Base-by-base conservation (phyloP, 2,329 filamentous ascomycete species). In the Neonectria coccinea region DNA sequence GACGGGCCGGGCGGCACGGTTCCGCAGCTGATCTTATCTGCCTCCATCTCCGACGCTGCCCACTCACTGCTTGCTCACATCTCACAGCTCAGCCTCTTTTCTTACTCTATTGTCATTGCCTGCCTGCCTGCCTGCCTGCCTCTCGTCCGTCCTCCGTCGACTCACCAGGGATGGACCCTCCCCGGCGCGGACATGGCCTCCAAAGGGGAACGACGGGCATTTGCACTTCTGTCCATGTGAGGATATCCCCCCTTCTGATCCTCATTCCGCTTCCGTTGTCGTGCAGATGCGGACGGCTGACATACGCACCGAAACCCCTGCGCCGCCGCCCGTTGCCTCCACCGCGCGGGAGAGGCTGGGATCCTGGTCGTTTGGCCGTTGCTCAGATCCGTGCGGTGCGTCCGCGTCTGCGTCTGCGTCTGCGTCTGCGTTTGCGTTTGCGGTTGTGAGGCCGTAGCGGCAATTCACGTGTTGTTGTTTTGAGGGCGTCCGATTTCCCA, bases 261-360 rank as follows among this genome's bases (percentile, higher is more conserved):
- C 56, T 45, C 50, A 57, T 59, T 67, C 64, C 62, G 20, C 45
- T 63, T 62, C 47, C 44, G 69, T 64, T 22, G 59, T 65, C 63
- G 63, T 71, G 67, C 68, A 66, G 59, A 59, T 67, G 69, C 61
- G 56, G 41, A 45, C 50, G 29, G 57, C 50, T 48, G 31, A 25
- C 31, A 60, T 53, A n/a, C 31, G 56, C 59, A 57, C 61, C 22
- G 18, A n/a, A 14, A 54, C 31, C 59, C 59, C 59, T 62, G 59
- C 59, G 42, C 29, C 10, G 16, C 29, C 27, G 12, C 47, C 65
- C 60, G 67, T 55, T 39, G 33, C 45, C 50, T 54, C 54, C 50
- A 36, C 50, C 42, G 39, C 44, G 52, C 53, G 59, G 53, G 45
- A 62, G 52, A 62, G 59, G 53, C 36, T 56, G 59, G 36, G 45